Evolutionary conservation across 805 yeast species (phyloP), one percentile per base, ranked within the genome.

Genomic region (Wickerhamiella slavikovae): DNA sequence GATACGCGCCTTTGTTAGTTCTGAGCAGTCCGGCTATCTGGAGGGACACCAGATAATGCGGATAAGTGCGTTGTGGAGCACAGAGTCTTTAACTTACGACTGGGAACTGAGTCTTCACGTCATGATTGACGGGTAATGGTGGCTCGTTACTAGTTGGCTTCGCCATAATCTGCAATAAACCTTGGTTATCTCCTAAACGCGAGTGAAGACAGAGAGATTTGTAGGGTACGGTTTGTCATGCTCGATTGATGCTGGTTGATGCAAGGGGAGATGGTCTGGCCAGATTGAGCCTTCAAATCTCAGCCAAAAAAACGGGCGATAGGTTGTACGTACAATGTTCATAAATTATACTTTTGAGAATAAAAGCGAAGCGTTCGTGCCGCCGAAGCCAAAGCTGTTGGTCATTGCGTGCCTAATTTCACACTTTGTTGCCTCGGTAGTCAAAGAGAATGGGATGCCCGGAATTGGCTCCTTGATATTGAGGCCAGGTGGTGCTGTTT

Each of bases 361-460:
- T 3, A 49, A 29, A 2, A 89, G 44, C 2, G 91, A 64, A 5
- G 91, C 73, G 49, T 89, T 89, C 4, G 91, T 79, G 6, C 99
- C 99, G 5, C 99, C 99, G 55, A 89, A 89, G 1, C 98, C 99
- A 54, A 91, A 85, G 41, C 94, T 79, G 45, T 89, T 89, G 28
- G 80, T 68, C 41, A 89, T 36, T 0, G 85, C 95, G 38, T 65
- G 60, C 3, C 62, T 43, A 3, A 76, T 46, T 2, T 48, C 41
- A 15, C 48, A 43, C n/a, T 51, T 42, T 7, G 75, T 58, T 9
- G 43, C 37, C 20, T 64, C 54, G 1, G 66, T 62, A 5, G 74
- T 71, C 40, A 73, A 75, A 44, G 76, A 71, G 34, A 66, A 57
- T 2, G 53, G 47, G 38, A 66, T 66, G 1, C 48, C 43, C 7